A percentile compares a stretch with the other conserved stretches of the same genome.
phyloP scores from a whole-genome alignment of 495 filamentous ascomycete species.

The Xeromyces bisporus region DNA sequence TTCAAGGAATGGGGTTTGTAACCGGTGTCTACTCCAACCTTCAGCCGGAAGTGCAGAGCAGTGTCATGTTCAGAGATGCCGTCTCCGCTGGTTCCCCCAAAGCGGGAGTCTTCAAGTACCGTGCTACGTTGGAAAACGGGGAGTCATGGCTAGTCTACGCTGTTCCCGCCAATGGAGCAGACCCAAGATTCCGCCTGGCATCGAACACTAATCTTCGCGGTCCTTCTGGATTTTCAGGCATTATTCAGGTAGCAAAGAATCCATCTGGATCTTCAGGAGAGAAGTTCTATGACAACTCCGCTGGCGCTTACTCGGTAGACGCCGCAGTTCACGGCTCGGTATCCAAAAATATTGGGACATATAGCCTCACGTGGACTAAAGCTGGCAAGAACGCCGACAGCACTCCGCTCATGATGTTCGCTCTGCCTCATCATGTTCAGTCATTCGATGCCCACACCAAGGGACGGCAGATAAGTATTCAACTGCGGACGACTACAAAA shows the following conservation, averaged over 20 bases:
- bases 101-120: slow-evolving; percentile 61
- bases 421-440: slow-evolving; percentile 68
- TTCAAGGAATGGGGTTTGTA: slow-evolving; percentile 82
- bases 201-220: slow-evolving; percentile 34
- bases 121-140: slow-evolving; percentile 50
- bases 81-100: slow-evolving; percentile 38
- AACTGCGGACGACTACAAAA: slow-evolving; percentile 72
- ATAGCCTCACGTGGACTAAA: slow-evolving; percentile 54
- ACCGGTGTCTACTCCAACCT: slow-evolving; percentile 59
- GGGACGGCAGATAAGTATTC: slow-evolving; percentile 36
- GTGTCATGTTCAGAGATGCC: slow-evolving; percentile 53
- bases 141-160: slow-evolving; percentile 70
- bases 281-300: slow-evolving; percentile 51
- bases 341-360: slow-evolving; percentile 43
- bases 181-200: slow-evolving; percentile 31
- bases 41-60: slow-evolving; percentile 55
- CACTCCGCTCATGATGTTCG: slow-evolving; percentile 62
- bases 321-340: slow-evolving; percentile 47
- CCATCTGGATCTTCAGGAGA: slow-evolving; percentile 43
- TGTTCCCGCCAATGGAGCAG: slow-evolving; percentile 29
- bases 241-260: slow-evolving; percentile 68
- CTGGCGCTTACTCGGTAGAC: slow-evolving; percentile 53
- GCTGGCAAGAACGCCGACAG: slow-evolving; percentile 32
- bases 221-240: slow-evolving; percentile 41
- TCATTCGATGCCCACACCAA: slow-evolving; percentile 50